phyloP scores from a whole-genome alignment of 768 basidiomycete species.

The Rhodotorula diobovata region DNA sequence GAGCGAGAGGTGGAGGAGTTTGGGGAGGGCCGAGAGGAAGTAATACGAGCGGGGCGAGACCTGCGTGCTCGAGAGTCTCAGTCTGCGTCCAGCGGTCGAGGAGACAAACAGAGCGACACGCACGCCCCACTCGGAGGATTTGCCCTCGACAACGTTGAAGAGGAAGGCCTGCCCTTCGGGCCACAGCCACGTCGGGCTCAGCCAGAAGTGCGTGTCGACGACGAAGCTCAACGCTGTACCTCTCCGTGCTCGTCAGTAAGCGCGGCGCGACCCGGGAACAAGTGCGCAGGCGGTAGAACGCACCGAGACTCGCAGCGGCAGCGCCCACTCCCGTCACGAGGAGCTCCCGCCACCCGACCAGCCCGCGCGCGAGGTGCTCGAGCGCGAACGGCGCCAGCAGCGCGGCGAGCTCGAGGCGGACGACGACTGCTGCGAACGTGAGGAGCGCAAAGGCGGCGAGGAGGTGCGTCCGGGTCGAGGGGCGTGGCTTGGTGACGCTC shows the following conservation, averaged over 20 bases:
- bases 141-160: slow-evolving; percentile 83
- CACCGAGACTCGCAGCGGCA: slow-evolving; percentile 63
- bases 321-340: background rate
- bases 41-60: slow-evolving; percentile 68
- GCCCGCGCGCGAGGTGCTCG: slow-evolving; percentile 33
- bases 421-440: slow-evolving; percentile 62
- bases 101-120: slow-evolving; percentile 44
- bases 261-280: background rate
- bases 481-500: slow-evolving; percentile 46
- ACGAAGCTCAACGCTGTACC: slow-evolving; percentile 59
- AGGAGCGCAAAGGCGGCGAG: slow-evolving; percentile 58
- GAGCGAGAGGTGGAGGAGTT: slow-evolving; percentile 63
- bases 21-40: slow-evolving; percentile 65
- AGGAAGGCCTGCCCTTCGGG: slow-evolving; percentile 73
- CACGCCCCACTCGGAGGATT: slow-evolving; percentile 89
- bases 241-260: background rate
- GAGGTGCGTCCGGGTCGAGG: slow-evolving; percentile 46
- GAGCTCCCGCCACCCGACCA: slow-evolving; percentile 23
- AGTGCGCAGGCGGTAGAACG: slow-evolving; percentile 62
- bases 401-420: slow-evolving; percentile 72
- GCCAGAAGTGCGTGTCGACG: slow-evolving; percentile 82
- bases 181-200: slow-evolving; percentile 61
- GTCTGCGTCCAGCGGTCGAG: background rate
- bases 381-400: slow-evolving; percentile 60
- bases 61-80: slow-evolving; percentile 48